Conservation (phyloP, 768 basidiomycete genomes). For the Omphalotus guepiniiformis region DNA sequence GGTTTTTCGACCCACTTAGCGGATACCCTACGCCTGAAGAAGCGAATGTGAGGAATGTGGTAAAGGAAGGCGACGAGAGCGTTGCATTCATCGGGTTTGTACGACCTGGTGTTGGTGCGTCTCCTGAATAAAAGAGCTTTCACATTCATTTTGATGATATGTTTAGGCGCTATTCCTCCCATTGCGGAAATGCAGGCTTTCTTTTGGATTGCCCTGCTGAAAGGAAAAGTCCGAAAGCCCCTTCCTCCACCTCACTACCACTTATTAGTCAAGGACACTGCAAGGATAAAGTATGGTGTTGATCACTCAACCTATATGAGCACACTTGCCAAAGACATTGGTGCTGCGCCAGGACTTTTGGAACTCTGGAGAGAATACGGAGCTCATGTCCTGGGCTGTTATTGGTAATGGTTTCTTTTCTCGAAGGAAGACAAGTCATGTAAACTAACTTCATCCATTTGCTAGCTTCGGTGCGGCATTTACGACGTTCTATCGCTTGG, state of each 20-base stretch:
- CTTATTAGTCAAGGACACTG: slow-evolving; percentile 43
- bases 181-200: slow-evolving; percentile 59
- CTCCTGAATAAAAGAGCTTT: too few relatives aligned
- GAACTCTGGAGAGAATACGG: slow-evolving; percentile 48
- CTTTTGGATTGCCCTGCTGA: slow-evolving; percentile 51
- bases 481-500: slow-evolving; percentile 52
- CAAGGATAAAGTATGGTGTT: slow-evolving; percentile 57
- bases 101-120: slow-evolving; percentile 53
- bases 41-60: slow-evolving; percentile 41
- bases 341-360: slow-evolving; percentile 45
- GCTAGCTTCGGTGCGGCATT: slow-evolving; percentile 57
- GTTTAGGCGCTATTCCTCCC: slow-evolving; percentile 55
- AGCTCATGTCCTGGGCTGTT: slow-evolving; percentile 44
- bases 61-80: slow-evolving; percentile 37
- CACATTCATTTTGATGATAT: too few relatives aligned
- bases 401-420: slow-evolving; percentile 38
- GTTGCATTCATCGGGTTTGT: slow-evolving; percentile 56
- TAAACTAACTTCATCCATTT: neutral
- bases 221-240: slow-evolving; percentile 37
- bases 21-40: slow-evolving; percentile 37
- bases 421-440: neutral
- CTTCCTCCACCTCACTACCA: slow-evolving; percentile 47
- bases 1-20: slow-evolving; percentile 32
- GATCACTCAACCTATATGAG: slow-evolving; percentile 55
- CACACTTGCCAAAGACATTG: slow-evolving; percentile 54